A percentile compares a stretch with the other conserved stretches of the same genome.
Conservation (phyloP, 164 flowering plant species). For the Chimonanthus salicifolius region DNA sequence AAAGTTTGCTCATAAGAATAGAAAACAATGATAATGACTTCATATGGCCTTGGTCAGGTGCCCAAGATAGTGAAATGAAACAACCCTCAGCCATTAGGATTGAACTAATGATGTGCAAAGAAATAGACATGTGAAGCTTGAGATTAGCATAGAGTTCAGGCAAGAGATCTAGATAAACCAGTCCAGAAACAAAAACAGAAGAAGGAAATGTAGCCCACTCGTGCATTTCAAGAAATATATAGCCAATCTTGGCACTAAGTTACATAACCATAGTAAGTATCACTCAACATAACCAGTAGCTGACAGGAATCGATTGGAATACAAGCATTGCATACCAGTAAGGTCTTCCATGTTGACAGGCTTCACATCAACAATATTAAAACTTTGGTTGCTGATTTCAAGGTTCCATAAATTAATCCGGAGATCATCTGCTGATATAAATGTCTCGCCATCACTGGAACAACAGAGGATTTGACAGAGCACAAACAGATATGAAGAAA, state of each 20-base stretch:
- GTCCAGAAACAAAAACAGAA: background rate
- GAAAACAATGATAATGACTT: too few relatives aligned
- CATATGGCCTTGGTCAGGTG: too few relatives aligned
- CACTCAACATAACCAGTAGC: background rate
- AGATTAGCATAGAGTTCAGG: background rate
- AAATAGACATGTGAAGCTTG: too few relatives aligned
- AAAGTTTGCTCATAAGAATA: too few relatives aligned
- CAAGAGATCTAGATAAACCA: background rate
- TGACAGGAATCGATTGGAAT: background rate
- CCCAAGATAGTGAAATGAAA: too few relatives aligned
- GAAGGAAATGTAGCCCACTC: background rate
- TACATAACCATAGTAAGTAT: background rate
- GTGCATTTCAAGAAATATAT: background rate
- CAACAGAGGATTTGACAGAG: too few relatives aligned
- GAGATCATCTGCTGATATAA: too few relatives aligned
- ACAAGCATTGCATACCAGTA: conserved; percentile 41
- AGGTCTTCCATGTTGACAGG: conserved; percentile 91
- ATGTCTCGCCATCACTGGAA: too few relatives aligned
- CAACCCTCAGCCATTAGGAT: too few relatives aligned
- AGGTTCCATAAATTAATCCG: conserved; percentile 82
- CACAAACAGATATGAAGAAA: too few relatives aligned
- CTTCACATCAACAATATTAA: conserved; percentile 87
- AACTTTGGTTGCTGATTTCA: conserved; percentile 83
- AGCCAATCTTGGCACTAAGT: background rate
- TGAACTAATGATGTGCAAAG: too few relatives aligned